phyloP scores from a whole-genome alignment of 331 rosid genomes.

The Quercus tomentella region DNA sequence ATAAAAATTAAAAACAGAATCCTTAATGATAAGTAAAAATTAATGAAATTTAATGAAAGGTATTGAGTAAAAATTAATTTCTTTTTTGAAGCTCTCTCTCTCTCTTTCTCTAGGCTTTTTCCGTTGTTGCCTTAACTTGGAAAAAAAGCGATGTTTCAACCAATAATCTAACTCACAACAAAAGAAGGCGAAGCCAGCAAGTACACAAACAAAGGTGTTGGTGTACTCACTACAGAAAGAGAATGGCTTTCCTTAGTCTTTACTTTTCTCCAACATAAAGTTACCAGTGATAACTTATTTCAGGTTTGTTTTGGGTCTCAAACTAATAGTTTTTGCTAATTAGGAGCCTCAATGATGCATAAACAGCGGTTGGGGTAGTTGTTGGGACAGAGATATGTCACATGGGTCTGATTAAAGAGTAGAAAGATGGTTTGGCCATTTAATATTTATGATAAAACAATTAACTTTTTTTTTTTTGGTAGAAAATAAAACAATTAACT shows the following conservation, averaged over 20 bases:
- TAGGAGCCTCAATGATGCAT: constrained; percentile 30
- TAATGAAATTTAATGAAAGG: constrained; percentile 20
- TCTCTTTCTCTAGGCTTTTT: background rate
- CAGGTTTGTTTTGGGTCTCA: constrained; percentile 9
- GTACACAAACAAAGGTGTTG: constrained; percentile 22
- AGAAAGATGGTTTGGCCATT: background rate
- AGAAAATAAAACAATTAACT: background rate
- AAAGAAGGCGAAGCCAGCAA: constrained; percentile 37
- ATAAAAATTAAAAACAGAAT: no score
- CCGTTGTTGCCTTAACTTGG: constrained; percentile 54
- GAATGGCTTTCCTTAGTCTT: constrained; percentile 42
- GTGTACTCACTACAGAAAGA: constrained; percentile 21
- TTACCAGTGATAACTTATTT: constrained; percentile 15
- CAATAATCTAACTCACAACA: constrained; percentile 14
- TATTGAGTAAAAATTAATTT: background rate
- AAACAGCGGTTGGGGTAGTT: constrained; percentile 24
- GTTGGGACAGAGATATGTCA: constrained; percentile 28
- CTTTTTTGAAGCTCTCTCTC: background rate
- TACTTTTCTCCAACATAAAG: constrained; percentile 70
- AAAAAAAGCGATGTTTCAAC: constrained; percentile 47
- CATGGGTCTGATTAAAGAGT: background rate
- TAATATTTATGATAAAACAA: background rate
- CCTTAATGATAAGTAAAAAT: no score
- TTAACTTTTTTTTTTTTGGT: background rate
- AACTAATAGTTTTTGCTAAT: constrained; percentile 13